Conservation (phyloP, 768 basidiomycete genomes). For the Amanita muscaria region DNA sequence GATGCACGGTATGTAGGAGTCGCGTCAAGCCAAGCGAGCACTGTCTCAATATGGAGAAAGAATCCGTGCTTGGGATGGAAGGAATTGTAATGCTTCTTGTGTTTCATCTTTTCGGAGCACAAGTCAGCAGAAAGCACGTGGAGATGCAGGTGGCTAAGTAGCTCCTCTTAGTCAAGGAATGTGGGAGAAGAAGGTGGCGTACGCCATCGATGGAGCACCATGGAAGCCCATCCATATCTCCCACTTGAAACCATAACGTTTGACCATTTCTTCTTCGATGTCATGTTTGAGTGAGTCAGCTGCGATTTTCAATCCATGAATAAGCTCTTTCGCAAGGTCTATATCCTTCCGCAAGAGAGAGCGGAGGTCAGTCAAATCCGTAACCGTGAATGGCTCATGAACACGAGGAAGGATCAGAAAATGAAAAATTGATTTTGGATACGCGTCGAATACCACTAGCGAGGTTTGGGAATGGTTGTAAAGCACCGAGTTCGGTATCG, state of each 20-base stretch:
- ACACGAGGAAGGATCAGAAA: conserved; percentile 76
- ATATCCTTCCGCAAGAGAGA: conserved; percentile 48
- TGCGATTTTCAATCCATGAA: conserved; percentile 45
- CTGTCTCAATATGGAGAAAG: conserved; percentile 69
- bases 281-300: conserved; percentile 47
- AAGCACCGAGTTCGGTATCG: conserved; percentile 51
- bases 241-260: conserved; percentile 69
- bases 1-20: conserved; percentile 43
- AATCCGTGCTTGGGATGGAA: conserved; percentile 82
- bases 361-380: conserved; percentile 44
- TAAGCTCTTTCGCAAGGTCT: conserved; percentile 41
- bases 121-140: conserved; percentile 82
- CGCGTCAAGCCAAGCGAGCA: conserved; percentile 76
- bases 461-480: conserved; percentile 46
- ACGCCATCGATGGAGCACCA: conserved; percentile 81
- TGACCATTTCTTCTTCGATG: conserved; percentile 75
- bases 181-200: conserved; percentile 21
- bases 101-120: conserved; percentile 60
- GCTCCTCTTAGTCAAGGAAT: neutral
- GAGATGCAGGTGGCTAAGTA: conserved; percentile 65
- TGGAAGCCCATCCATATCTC: conserved; percentile 79
- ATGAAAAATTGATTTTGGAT: conserved; percentile 81
- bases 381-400: conserved; percentile 16
- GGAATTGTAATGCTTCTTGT: conserved; percentile 87
- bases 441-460: conserved; percentile 66